Base-by-base conservation (phyloP, 2,329 filamentous ascomycete species). In the Colletotrichum magnum region DNA sequence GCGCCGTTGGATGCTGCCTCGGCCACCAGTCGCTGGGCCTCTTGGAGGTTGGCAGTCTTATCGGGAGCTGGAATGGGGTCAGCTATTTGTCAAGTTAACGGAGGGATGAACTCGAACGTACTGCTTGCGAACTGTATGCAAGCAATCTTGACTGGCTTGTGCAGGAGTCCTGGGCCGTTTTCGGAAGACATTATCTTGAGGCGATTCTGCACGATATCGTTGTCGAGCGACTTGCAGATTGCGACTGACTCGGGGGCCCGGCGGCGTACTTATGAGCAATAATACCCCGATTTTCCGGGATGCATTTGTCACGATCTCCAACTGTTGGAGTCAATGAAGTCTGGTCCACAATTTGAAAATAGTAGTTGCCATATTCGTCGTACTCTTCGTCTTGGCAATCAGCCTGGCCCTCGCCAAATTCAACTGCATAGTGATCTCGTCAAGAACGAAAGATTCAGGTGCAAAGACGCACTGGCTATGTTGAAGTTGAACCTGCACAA, bases 41-140 rank as follows among this genome's bases (percentile, higher is more conserved):
- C 91, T 16, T 87, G 78, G 70, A 99, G 93, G 82, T 99, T 99
- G 73, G 88, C 87, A 16, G 90, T 78, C 84, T 99, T 99, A 84
- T 97, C 93, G 72, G 92, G 82, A 69, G 93, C 93, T 70, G 1
- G 45, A 21, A 6, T 18, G n/a, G 4, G 6, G 2, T 50, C 2
- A 18, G 4, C 16, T n/a, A 0, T 10, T 12, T 47, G 7, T 10
- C 2, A 2, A 4, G 9, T 1, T 6, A 36, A 5, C 7, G 39
- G 1, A 6, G 2, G 16, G 16, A 16, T 10, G 47, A 24, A 21
- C 45, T n/a, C 13, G 10, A 24, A 6, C 10, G 6, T 59, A 59
- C 57, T 45, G 91, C 90, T 66, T 50, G 93, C 91, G 39, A 97
- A 88, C 82, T 97, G 94, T 71, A 97, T 86, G 74, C 94, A 88